Base-by-base conservation (phyloP, 257 asterid genomes). In the Buddleja alternifolia region DNA sequence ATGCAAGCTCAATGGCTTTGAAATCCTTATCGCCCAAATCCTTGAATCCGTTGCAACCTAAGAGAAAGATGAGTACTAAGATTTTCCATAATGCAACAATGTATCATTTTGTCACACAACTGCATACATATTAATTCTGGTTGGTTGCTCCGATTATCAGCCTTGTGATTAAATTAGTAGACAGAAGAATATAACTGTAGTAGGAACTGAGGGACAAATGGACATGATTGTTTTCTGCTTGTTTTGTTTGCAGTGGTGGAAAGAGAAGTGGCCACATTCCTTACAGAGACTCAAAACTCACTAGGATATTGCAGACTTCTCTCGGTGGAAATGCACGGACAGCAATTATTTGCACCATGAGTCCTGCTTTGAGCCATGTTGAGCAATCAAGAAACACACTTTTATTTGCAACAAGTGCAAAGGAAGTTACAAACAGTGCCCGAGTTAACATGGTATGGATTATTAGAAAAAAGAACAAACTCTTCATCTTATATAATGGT, bases 271-370 rank as follows among this genome's bases (percentile, higher is more conserved):
- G 85, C 10, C 99, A 91, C 70, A 81, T 94, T 57, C 97, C 99
- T 1, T 91, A 88, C 71, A 80, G 97, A 68, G 88, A 91, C 70
- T 91, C 96, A 40, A 94, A 94, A 76, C 96, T 94, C 78, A 91
- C 97, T 7, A 87, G 99, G 76, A 94, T 94, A 69, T 70, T 94
- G 75, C 97, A 91, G 85, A 81, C 96, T 50, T 89, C 97, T 42
- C 88, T 94, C 19, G 99, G 97, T 67, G 99, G 99, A 53, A 94
- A 94, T 83, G 95, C 99, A 32, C 80, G 99, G 55, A 94, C 99
- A 32, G 97, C 99, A 70, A 94, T 94, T 60, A 80, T 94, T 45
- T 94, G 99, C 81, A 94, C 99, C 9, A 77, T 94, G 81, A 89
- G 99, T 73, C 97, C 99, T 71, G 95, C 97, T 79, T 71, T 94